These are phyloP conservation scores for Malus hybrid DNA, from an alignment of 331 rosid genomes.

Conservation along the genomic window DNA sequence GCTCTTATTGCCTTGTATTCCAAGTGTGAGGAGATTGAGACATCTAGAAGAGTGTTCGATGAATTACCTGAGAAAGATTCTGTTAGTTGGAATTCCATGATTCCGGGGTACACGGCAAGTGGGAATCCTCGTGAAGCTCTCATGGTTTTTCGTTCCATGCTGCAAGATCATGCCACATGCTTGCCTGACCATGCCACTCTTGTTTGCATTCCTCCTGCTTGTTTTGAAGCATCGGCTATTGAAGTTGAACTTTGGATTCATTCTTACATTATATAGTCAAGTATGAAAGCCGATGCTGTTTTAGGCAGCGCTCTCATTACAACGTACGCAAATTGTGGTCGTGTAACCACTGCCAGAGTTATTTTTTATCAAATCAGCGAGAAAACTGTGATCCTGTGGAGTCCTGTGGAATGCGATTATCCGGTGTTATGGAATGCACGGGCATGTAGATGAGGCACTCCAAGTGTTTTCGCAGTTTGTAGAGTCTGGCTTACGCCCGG, in stretches of 20 bases:
- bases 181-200: slow-evolving; percentile 58
- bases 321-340: slow-evolving; percentile 60
- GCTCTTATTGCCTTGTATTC: slow-evolving; percentile 57
- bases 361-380: slow-evolving; percentile 36
- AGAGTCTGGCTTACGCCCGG: slow-evolving; percentile 36
- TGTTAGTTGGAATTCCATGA: slow-evolving; percentile 76
- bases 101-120: slow-evolving; percentile 49
- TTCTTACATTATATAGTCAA: slow-evolving; percentile 47
- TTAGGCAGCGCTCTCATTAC: slow-evolving; percentile 57
- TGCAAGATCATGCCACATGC: slow-evolving; percentile 21
- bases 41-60: slow-evolving; percentile 46
- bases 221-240: slow-evolving; percentile 44
- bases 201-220: slow-evolving; percentile 52
- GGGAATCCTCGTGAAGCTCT: slow-evolving; percentile 47
- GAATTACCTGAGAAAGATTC: slow-evolving; percentile 38
- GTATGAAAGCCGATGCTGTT: slow-evolving; percentile 45
- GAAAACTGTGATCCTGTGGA: slow-evolving; percentile 19
- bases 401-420: slow-evolving; percentile 62
- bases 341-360: slow-evolving; percentile 42
- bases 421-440: slow-evolving; percentile 70
- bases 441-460: slow-evolving; percentile 48
- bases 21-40: slow-evolving; percentile 38
- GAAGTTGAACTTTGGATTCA: slow-evolving; percentile 70
- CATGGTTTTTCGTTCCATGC: slow-evolving; percentile 33
- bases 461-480: slow-evolving; percentile 41